Base-by-base conservation (phyloP, 495 filamentous ascomycete genomes). In the Penicillium robsamsonii region DNA sequence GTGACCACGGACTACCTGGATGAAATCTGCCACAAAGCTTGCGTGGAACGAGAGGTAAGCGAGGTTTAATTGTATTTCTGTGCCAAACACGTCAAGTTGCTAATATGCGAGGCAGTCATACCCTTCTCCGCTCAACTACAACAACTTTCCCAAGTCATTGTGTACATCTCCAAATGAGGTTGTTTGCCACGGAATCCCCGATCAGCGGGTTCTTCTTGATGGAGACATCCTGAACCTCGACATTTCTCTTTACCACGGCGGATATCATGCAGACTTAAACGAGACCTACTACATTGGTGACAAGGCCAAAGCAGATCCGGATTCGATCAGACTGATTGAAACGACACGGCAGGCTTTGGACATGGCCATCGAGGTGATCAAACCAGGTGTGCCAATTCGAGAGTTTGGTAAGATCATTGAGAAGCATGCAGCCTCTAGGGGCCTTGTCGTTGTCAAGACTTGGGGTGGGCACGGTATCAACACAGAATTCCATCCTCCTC, bases 1-100 rank as follows among this genome's bases (percentile, higher is more conserved):
- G 81, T 93, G 27, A 92, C 89, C 2, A 93, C 89, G 1, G 90
- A 93, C 60, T 85, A 89, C 67, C 87, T 93, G 41, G 89, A 93
- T 61, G 87, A 89, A 68, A 72, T 91, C 56, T 89, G 90, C 29
- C 89, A 93, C 71, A 84, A 90, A 55, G 89, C 89, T 49, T 91
- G 87, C 63, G 72, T 92, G 55, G 89, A 91, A 69, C 76, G 89
- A 70, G 75, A 91, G 58, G 89, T 92, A 58, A 74, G 86, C 50
- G 0, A 13, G 7, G 3, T 29, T 25, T n/a, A 46, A 12, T 31
- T 45, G 38, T n/a, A 37, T 24, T 18, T 17, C 15, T n/a, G 4
- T n/a, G 12, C n/a, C 0, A 50, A 24, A 10, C 8, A 27, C 38
- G 0, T 27, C n/a, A 38, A 35, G 12, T 12, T 22, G 6, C 24